Base-by-base conservation (phyloP, 345 rosid genomes). In the Leavenworthia alabamica region DNA sequence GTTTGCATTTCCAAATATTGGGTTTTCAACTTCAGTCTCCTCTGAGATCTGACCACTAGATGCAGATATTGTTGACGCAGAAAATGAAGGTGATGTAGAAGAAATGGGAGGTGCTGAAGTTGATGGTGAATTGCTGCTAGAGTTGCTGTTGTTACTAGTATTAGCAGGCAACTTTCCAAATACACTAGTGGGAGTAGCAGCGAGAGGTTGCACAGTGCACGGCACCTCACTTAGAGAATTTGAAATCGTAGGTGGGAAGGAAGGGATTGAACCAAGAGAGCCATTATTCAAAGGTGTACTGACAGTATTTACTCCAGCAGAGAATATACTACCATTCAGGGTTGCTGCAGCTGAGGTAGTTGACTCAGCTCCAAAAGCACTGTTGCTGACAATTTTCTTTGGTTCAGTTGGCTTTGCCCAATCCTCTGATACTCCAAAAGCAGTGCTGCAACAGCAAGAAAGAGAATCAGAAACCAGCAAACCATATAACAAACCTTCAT, bases 371-470 rank as follows among this genome's bases (percentile, higher is more conserved):
- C 77, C 79, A 53, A 49, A 37, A 66, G 35, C 46, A 43, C 49
- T 75, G 62, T 67, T 61, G 52, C 56, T 37, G 40, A 52, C 73
- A 68, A 53, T 53, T 71, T 75, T 75, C 56, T 61, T 73, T 42
- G 75, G 56, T 64, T 80, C 91, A 62, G 72, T 51, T 48, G 69
- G 76, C 52, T 76, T 73, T 11, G 55, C 22, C 23, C 33, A 52
- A 64, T 64, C 43, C 51, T 75, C 77, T 41, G 66, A 51, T 13
- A 69, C 46, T 62, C 66, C 81, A 57, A 56, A 54, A 73, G 76
- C 71, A 52, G 67, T 65, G 71, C 98, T 93, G 86, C 77, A 82
- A 51, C 68, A 45, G 15, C 29, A 66, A 32, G 47, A 66, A 65
- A 43, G 54, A 35, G 48, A 49, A 36, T 41, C 42, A 41, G 51